These are phyloP conservation scores for Elsinoe fawcettii DNA, from an alignment of 2,329 filamentous ascomycete genomes.

Conservation along the genomic window DNA sequence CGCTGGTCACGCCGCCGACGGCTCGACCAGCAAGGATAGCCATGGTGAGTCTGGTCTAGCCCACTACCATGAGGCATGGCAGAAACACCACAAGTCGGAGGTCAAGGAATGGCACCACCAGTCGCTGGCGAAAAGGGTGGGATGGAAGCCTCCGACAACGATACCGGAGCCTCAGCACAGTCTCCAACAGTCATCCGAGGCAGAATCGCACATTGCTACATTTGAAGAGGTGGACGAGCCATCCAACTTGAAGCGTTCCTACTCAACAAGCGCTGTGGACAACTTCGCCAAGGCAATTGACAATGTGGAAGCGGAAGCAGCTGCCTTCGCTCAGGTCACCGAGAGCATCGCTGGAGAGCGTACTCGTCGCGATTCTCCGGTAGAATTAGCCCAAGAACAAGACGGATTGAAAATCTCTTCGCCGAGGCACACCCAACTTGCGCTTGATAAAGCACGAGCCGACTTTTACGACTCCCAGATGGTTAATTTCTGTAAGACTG, in stretches of 20 bases:
- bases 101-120: conserved; percentile 87
- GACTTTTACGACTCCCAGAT: conserved; percentile 47
- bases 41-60: conserved; percentile 56
- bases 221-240: conserved; percentile 27
- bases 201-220: conserved; percentile 28
- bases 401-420: conserved; percentile 4
- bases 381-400: conserved; percentile 33
- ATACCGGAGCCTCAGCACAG: conserved; percentile 28
- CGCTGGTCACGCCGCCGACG: conserved; percentile 32
- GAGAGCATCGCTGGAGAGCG: conserved; percentile 77
- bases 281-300: conserved; percentile 51
- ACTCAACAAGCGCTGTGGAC: conserved; percentile 50
- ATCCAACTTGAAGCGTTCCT: conserved; percentile 39
- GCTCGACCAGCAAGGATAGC: conserved; percentile 28
- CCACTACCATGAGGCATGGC: conserved; percentile 86
- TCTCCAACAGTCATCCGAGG: conserved; percentile 29
- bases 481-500: conserved; percentile 60
- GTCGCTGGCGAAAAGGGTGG: conserved; percentile 78
- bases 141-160: conserved; percentile 61
- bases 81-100: conserved; percentile 61
- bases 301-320: conserved; percentile 40
- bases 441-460: neutral
- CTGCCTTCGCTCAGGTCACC: conserved; percentile 71
- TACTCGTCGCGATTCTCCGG: conserved; percentile 43
- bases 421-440: neutral